Conservation (phyloP, 257 asterid species). For the Cruciata laevipes region DNA sequence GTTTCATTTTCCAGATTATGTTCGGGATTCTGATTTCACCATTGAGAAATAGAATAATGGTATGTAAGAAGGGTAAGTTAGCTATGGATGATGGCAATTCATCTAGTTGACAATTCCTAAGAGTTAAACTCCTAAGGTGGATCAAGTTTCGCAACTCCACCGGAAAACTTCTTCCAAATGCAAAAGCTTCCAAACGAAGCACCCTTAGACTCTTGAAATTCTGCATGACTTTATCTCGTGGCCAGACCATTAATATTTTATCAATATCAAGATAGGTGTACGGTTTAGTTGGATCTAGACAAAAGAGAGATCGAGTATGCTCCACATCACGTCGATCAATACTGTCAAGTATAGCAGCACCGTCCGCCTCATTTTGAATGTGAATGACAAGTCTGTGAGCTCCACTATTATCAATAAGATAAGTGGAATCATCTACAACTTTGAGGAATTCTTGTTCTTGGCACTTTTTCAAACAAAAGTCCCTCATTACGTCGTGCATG, state of each 20-base stretch:
- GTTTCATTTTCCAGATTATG: too few relatives aligned
- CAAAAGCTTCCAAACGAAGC: not conserved
- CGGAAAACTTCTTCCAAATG: not conserved
- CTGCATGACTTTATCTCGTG: not conserved
- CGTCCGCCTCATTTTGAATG: too few relatives aligned
- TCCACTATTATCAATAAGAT: too few relatives aligned
- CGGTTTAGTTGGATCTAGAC: not conserved
- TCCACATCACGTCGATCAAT: not conserved
- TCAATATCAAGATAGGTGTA: not conserved
- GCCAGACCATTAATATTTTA: not conserved
- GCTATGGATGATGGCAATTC: constrained; percentile 7
- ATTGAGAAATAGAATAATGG: not conserved
- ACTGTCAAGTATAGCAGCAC: not conserved
- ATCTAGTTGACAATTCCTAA: not conserved
- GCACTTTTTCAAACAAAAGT: too few relatives aligned
- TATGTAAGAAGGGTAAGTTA: not conserved
- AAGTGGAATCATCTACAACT: too few relatives aligned
- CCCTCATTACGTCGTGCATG: too few relatives aligned
- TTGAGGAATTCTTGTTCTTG: too few relatives aligned
- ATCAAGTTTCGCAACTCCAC: too few relatives aligned
- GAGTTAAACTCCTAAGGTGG: not conserved
- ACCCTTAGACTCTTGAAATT: not conserved
- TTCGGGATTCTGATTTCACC: not conserved
- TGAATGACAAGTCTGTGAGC: too few relatives aligned
- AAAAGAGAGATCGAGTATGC: not conserved